phyloP scores from a whole-genome alignment of 768 basidiomycete genomes.

The Suillus subalutaceus region DNA sequence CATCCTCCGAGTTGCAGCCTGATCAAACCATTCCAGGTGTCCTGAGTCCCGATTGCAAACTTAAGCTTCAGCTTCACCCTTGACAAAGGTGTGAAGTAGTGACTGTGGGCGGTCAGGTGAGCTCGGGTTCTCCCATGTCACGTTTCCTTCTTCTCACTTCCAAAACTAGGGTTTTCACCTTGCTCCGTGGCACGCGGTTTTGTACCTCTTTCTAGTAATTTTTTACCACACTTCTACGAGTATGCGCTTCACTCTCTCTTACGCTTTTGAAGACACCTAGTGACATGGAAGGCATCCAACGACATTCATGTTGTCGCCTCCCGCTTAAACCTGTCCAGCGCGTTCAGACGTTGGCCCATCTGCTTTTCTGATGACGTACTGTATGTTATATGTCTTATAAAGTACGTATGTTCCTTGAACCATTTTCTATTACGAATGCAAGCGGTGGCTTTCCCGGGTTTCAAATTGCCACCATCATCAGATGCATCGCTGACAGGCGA shows the following conservation, averaged over 20 bases:
- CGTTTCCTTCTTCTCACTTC: not conserved
- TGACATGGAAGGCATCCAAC: too few species aligned
- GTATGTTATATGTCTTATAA: not conserved
- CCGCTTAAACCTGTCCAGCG: not conserved
- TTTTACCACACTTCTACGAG: not conserved
- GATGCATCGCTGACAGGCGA: not conserved
- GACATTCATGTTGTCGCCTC: not conserved
- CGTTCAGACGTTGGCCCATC: not conserved
- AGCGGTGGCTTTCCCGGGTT: not conserved
- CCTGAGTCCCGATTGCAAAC: not conserved
- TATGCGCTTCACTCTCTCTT: not conserved
- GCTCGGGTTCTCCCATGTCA: constrained; percentile 5
- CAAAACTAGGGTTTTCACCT: not conserved
- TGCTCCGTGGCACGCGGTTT: not conserved
- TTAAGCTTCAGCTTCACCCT: not conserved
- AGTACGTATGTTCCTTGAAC: not conserved
- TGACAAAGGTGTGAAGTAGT: not conserved
- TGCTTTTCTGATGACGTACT: not conserved
- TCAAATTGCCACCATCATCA: not conserved
- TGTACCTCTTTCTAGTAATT: too few species aligned
- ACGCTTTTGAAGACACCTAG: not conserved
- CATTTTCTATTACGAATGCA: not conserved
- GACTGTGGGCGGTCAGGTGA: not conserved
- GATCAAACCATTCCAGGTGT: not conserved
- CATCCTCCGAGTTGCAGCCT: not conserved